These are phyloP conservation scores for Lachancea lanzarotensis DNA, from an alignment of 805 yeast species.

Conservation along the genomic window DNA sequence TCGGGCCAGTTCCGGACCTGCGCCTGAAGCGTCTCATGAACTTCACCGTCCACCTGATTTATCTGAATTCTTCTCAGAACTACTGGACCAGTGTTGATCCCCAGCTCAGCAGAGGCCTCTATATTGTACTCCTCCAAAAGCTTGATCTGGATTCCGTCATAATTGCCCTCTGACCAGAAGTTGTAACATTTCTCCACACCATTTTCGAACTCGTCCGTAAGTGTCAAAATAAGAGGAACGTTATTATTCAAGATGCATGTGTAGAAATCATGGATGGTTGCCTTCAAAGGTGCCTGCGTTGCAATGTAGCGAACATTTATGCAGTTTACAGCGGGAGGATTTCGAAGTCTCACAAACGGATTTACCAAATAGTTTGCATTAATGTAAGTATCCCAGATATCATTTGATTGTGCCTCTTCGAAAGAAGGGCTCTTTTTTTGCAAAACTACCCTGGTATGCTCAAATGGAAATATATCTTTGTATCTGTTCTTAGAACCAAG, in stretches of 20 bases:
- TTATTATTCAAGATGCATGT: conserved; percentile 60
- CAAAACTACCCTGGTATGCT: conserved; percentile 72
- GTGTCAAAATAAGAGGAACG: conserved; percentile 62
- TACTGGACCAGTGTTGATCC: conserved; percentile 16
- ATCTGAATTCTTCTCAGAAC: conserved; percentile 36
- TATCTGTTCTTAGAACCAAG: conserved; percentile 77
- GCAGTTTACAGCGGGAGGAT: conserved; percentile 9
- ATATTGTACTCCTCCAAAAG: conserved; percentile 20
- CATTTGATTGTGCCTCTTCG: conserved; percentile 7
- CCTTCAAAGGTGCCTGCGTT: conserved; percentile 77
- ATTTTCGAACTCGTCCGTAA: conserved; percentile 71
- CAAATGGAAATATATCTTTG: conserved; percentile 82
- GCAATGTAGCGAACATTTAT: conserved; percentile 56
- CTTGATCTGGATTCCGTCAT: conserved; percentile 30
- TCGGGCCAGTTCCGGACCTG: conserved; percentile 83
- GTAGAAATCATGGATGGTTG: conserved; percentile 81
- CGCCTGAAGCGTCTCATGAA: conserved; percentile 58
- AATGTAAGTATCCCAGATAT: conserved; percentile 52
- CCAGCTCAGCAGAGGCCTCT: conserved; percentile 10
- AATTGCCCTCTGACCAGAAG: conserved; percentile 66
- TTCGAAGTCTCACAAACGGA: conserved; percentile 9
- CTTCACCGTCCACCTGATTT: conserved; percentile 24
- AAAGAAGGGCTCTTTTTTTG: conserved; percentile 13
- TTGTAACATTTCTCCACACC: conserved; percentile 75
- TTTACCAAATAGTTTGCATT: conserved; percentile 69